Evolutionary conservation across 345 rosid species (phyloP).

Genomic region (Gossypium ekmanianum): DNA sequence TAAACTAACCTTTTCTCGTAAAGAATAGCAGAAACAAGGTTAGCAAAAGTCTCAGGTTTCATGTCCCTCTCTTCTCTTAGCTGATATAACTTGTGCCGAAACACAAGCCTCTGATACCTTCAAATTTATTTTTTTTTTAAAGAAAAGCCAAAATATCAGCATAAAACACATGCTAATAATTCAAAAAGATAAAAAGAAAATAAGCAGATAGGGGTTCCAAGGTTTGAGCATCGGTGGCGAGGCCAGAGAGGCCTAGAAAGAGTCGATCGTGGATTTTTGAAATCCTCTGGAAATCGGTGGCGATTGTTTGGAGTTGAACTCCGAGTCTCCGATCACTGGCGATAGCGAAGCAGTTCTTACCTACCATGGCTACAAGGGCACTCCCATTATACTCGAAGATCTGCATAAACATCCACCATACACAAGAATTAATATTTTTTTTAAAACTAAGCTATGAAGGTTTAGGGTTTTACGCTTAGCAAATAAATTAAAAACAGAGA

Average conservation of each 20-base stretch:
- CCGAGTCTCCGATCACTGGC: slow-evolving; percentile 94
- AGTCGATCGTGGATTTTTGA: slow-evolving; percentile 77
- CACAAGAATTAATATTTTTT: background rate
- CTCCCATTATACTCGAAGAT: slow-evolving; percentile 98
- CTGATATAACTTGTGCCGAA: slow-evolving; percentile 84
- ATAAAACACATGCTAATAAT: background rate
- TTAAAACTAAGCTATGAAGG: background rate
- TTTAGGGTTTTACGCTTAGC: background rate
- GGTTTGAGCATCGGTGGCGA: slow-evolving; percentile 89
- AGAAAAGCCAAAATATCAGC: background rate
- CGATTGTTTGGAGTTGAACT: slow-evolving; percentile 89
- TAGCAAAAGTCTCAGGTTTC: slow-evolving; percentile 97
- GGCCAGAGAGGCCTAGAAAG: slow-evolving; percentile 87
- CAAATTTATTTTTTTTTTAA: slow-evolving; percentile 16
- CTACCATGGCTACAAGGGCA: slow-evolving; percentile 94
- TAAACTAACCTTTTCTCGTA: slow-evolving; percentile 75
- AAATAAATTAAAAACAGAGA: too few species aligned
- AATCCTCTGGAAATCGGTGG: slow-evolving; percentile 91
- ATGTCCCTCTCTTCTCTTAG: slow-evolving; percentile 93
- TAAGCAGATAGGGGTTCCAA: slow-evolving; percentile 33
- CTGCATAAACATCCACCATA: slow-evolving; percentile 33
- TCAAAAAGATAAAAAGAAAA: background rate
- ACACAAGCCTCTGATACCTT: slow-evolving; percentile 88
- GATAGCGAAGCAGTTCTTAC: slow-evolving; percentile 95
- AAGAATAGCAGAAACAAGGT: slow-evolving; percentile 86